Evolutionary conservation across 257 asterid species (phyloP).

Genomic region (Scutellaria barbata): DNA sequence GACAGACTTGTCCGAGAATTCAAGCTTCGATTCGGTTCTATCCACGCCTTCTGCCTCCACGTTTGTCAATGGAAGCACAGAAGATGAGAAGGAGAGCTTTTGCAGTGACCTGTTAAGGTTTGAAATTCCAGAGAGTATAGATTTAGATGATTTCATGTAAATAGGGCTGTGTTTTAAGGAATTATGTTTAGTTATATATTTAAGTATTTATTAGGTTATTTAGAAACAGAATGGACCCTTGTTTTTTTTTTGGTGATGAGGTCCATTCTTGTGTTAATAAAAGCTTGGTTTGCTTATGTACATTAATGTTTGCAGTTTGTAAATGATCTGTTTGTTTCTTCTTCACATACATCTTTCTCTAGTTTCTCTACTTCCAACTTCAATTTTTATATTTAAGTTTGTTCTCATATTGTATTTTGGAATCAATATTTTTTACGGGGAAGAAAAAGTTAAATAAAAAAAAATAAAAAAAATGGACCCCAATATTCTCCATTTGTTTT

Average conservation of each 20-base stretch:
- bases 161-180: background rate
- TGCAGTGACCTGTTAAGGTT: slow-evolving; percentile 48
- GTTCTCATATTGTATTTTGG: too few relatives aligned
- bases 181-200: background rate
- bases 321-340: background rate
- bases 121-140: slow-evolving; percentile 51
- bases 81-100: slow-evolving; percentile 48
- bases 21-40: slow-evolving; percentile 42
- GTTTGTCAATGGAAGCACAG: slow-evolving; percentile 41
- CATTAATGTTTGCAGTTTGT: slow-evolving; percentile 24
- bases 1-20: slow-evolving; percentile 49
- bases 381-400: too few relatives aligned
- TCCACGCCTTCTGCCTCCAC: slow-evolving; percentile 46
- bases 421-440: too few relatives aligned
- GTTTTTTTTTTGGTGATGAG: slow-evolving; percentile 26
- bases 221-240: slow-evolving; percentile 22
- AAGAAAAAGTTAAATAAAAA: too few relatives aligned
- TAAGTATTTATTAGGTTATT: background rate
- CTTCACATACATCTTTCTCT: background rate
- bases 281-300: slow-evolving; percentile 20
- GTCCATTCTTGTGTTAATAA: slow-evolving; percentile 21
- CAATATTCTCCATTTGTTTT: too few relatives aligned
- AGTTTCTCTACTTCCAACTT: background rate
- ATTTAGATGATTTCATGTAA: slow-evolving; percentile 48
- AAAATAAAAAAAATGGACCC: too few relatives aligned